Conservation (phyloP, 805 yeast genomes). For the Metschnikowia kofuensis region DNA sequence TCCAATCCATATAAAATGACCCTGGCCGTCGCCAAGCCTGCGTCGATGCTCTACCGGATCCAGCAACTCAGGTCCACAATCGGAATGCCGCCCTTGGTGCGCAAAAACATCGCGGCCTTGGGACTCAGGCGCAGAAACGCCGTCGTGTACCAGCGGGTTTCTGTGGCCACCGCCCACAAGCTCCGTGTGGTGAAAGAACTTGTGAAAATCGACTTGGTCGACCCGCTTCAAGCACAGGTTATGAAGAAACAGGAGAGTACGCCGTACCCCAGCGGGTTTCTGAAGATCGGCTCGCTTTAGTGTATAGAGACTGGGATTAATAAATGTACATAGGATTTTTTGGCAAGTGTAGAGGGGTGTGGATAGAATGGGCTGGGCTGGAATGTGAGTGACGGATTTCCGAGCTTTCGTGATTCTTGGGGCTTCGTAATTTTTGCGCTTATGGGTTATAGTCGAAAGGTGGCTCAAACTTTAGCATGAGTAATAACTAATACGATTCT, state of each 20-base stretch:
- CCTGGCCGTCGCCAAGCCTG: neutral
- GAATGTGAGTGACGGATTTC: too few relatives aligned
- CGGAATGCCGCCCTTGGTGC: constrained; percentile 70
- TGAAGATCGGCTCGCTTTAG: constrained; percentile 16
- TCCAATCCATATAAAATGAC: neutral
- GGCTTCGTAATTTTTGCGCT: too few relatives aligned
- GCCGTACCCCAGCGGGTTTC: constrained; percentile 15
- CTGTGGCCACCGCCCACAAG: constrained; percentile 83
- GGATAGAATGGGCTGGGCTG: too few relatives aligned
- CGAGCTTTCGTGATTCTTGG: too few relatives aligned
- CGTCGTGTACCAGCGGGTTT: constrained; percentile 66
- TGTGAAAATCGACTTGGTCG: constrained; percentile 74
- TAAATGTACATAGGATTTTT: constrained; percentile 9
- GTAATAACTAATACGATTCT: too few relatives aligned
- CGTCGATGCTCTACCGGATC: constrained; percentile 45
- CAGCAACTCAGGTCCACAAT: constrained; percentile 80
- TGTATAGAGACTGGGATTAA: neutral
- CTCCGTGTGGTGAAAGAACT: constrained; percentile 81
- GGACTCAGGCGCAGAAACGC: constrained; percentile 78
- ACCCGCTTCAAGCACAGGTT: constrained; percentile 20
- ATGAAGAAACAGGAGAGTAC: constrained; percentile 12
- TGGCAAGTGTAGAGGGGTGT: neutral
- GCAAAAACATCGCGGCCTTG: constrained; percentile 62
- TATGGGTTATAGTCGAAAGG: too few relatives aligned
- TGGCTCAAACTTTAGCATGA: too few relatives aligned